phyloP scores from a whole-genome alignment of 805 yeast species.

The Saccharomycopsis fibuligera region DNA sequence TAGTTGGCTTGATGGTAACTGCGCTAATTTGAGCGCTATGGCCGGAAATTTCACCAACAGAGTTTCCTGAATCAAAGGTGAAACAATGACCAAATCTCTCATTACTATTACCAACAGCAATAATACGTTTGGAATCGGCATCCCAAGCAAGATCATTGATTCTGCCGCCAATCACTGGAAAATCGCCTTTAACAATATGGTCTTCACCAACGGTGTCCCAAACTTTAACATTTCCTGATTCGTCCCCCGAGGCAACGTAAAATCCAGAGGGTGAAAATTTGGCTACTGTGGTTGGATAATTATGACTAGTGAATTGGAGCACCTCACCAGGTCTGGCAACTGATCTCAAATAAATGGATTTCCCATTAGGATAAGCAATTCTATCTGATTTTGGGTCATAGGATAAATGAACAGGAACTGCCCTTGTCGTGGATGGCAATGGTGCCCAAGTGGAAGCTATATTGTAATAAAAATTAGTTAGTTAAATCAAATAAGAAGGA shows the following conservation, averaged over 20 bases:
- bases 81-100: conserved; percentile 90
- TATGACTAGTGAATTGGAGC: conserved; percentile 71
- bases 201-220: conserved; percentile 68
- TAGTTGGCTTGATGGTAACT: conserved; percentile 71
- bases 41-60: conserved; percentile 95
- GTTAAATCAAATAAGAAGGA: background rate
- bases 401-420: conserved; percentile 62
- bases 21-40: conserved; percentile 81
- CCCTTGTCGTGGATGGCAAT: conserved; percentile 72
- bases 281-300: conserved; percentile 70
- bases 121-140: conserved; percentile 73
- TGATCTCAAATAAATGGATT: conserved; percentile 67
- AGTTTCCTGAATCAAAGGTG: conserved; percentile 90
- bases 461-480: background rate
- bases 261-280: conserved; percentile 84
- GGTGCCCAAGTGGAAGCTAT: conserved; percentile 49
- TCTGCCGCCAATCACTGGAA: conserved; percentile 71
- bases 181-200: conserved; percentile 68
- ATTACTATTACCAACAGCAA: conserved; percentile 93
- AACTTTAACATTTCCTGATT: conserved; percentile 78
- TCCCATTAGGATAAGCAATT: conserved; percentile 74
- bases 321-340: conserved; percentile 38
- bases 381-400: conserved; percentile 65
- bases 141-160: conserved; percentile 90
- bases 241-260: conserved; percentile 90